Conservation (phyloP, 805 yeast genomes). For the Starmerella floricola region DNA sequence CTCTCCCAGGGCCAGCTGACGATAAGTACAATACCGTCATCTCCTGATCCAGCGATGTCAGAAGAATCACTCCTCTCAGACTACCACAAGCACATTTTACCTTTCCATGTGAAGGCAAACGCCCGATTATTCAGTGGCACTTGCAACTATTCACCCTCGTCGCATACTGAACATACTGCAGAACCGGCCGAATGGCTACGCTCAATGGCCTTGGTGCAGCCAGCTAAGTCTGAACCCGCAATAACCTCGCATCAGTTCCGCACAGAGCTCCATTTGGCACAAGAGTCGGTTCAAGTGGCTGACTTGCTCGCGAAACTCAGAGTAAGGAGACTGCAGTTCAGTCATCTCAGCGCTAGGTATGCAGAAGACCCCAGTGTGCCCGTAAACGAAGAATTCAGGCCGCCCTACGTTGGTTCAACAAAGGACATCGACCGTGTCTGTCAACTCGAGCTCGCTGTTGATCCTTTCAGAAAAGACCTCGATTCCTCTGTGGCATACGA, state of each 20-base stretch:
- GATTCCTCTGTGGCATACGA: slow-evolving; percentile 33
- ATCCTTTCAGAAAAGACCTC: slow-evolving; percentile 18
- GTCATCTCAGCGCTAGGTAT: slow-evolving; percentile 13
- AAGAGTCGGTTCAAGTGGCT: slow-evolving; percentile 14
- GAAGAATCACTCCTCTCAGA: slow-evolving; percentile 13
- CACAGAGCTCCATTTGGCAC: slow-evolving; percentile 21
- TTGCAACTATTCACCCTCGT: slow-evolving; percentile 3
- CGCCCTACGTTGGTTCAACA: slow-evolving; percentile 46
- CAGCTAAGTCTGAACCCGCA: slow-evolving; percentile 12
- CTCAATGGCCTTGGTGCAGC: too few relatives aligned
- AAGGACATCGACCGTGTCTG: slow-evolving; percentile 25
- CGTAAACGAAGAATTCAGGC: slow-evolving; percentile 38
- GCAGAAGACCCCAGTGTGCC: slow-evolving; percentile 9
- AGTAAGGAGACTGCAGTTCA: slow-evolving; percentile 28
- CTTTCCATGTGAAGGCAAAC: slow-evolving; percentile 26
- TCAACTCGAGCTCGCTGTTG: slow-evolving; percentile 14
- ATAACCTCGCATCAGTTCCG: slow-evolving; percentile 10
- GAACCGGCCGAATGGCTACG: too few relatives aligned
- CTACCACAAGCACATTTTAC: slow-evolving; percentile 25
- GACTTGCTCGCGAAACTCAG: slow-evolving; percentile 18
- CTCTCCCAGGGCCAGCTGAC: not conserved
- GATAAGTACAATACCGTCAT: too few relatives aligned
- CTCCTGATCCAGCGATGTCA: too few relatives aligned
- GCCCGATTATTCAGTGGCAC: slow-evolving; percentile 18
- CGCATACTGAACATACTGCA: too few relatives aligned